phyloP scores from a whole-genome alignment of 2,329 filamentous ascomycete genomes.

The Ustulina deusta region DNA sequence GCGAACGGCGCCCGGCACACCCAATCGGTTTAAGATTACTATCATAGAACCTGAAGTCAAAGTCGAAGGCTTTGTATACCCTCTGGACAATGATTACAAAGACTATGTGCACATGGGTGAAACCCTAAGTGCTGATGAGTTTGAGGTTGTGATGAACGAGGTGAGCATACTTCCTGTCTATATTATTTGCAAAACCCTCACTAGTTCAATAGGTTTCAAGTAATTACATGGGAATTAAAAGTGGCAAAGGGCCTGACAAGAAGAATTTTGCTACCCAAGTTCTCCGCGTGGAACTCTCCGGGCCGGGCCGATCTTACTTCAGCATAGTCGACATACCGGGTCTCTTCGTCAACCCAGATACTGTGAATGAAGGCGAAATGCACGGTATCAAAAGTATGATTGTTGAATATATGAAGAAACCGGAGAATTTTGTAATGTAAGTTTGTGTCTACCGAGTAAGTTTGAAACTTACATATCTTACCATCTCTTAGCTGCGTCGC shows the following conservation, averaged over 20 bases:
- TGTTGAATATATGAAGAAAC: slow-evolving; percentile 52
- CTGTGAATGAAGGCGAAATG: slow-evolving; percentile 50
- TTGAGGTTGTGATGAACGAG: slow-evolving; percentile 49
- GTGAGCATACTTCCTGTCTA: slow-evolving; percentile 38
- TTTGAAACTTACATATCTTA: slow-evolving; percentile 8
- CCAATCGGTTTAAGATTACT: slow-evolving; percentile 49
- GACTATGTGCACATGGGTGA: slow-evolving; percentile 44
- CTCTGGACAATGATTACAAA: slow-evolving; percentile 35
- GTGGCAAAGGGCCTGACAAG: slow-evolving; percentile 39
- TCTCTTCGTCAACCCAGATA: slow-evolving; percentile 44
- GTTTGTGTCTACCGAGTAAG: slow-evolving; percentile 20
- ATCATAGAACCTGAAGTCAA: slow-evolving; percentile 49
- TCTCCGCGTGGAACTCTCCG: slow-evolving; percentile 54
- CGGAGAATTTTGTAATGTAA: slow-evolving; percentile 56
- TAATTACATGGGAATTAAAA: slow-evolving; percentile 50
- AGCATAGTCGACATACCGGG: slow-evolving; percentile 56
- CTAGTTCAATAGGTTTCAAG: slow-evolving; percentile 44
- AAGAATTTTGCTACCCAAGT: slow-evolving; percentile 55
- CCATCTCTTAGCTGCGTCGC: slow-evolving; percentile 49
- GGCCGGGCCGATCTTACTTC: slow-evolving; percentile 53
- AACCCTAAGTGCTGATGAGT: slow-evolving; percentile 48
- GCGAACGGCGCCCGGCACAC: slow-evolving; percentile 48
- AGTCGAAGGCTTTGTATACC: slow-evolving; percentile 42
- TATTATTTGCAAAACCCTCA: background rate
- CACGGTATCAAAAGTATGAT: slow-evolving; percentile 51